A percentile compares a stretch with the other conserved stretches of the same genome.
Evolutionary conservation across 2,329 filamentous ascomycete species (phyloP).

Genomic region (Neonectria ditissima): DNA sequence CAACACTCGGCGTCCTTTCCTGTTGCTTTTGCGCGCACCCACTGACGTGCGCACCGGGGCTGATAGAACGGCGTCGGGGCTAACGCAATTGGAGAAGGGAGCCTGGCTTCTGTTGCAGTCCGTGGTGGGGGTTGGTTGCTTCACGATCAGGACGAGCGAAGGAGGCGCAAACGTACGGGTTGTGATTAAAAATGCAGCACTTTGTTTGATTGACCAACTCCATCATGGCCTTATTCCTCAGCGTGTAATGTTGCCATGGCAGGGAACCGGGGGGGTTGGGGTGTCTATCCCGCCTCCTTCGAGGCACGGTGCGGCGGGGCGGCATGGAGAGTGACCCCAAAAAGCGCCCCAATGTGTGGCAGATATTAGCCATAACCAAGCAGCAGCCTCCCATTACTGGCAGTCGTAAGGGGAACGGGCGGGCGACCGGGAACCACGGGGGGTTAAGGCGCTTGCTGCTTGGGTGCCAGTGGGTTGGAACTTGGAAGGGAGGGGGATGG

Average conservation of each 20-base stretch:
- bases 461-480: neutral
- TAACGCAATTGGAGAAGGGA: constrained; percentile 8
- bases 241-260: neutral
- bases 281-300: too few species aligned
- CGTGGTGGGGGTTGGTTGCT: neutral
- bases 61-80: constrained; percentile 16
- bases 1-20: constrained; percentile 7
- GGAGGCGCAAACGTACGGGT: constrained; percentile 1
- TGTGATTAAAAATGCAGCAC: neutral
- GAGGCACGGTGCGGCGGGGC: neutral
- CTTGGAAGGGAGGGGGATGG: neutral
- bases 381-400: constrained; percentile 21
- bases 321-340: neutral
- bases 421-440: constrained; percentile 30
- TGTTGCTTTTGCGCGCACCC: neutral
- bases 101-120: neutral
- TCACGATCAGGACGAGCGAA: neutral
- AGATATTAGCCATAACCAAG: constrained; percentile 4
- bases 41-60: constrained; percentile 16
- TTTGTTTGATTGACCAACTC: neutral
- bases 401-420: constrained; percentile 21
- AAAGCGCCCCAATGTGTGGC: constrained; percentile 5
- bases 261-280: neutral
- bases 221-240: constrained; percentile 1
- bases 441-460: neutral